A percentile compares a stretch with the other conserved stretches of the same genome.
Evolutionary conservation across 73 alveolate genomes (phyloP).

Genomic region (Paramecium pentaurelia): DNA sequence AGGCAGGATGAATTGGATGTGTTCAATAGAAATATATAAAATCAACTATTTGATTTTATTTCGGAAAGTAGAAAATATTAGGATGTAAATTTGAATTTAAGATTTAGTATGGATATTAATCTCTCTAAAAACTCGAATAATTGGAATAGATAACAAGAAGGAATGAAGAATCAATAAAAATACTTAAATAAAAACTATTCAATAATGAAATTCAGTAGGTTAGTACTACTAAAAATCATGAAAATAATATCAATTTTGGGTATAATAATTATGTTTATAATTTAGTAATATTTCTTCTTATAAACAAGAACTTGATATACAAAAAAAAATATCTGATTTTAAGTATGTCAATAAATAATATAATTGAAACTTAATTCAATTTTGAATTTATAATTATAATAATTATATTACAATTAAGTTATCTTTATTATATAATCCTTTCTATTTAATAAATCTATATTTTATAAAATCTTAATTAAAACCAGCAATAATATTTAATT

Average conservation of each 20-base stretch:
- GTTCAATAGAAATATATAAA: neutral
- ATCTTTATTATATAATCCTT: neutral
- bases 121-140: neutral
- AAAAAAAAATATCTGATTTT: neutral
- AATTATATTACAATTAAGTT: neutral
- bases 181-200: neutral
- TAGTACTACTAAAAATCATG: neutral
- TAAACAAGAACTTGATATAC: neutral
- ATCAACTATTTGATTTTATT: neutral
- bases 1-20: neutral
- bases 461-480: neutral
- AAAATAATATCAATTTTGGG: neutral
- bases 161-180: constrained; percentile 13
- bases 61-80: neutral
- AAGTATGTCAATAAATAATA: neutral
- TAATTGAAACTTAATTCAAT: neutral
- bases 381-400: neutral
- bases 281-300: neutral
- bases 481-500: neutral
- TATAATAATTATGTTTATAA: neutral
- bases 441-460: neutral
- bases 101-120: neutral
- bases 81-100: neutral
- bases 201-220: neutral
- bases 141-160: neutral